Evolutionary conservation across 2,329 filamentous ascomycete species (phyloP).

Genomic region (Penicillium occitanis): DNA sequence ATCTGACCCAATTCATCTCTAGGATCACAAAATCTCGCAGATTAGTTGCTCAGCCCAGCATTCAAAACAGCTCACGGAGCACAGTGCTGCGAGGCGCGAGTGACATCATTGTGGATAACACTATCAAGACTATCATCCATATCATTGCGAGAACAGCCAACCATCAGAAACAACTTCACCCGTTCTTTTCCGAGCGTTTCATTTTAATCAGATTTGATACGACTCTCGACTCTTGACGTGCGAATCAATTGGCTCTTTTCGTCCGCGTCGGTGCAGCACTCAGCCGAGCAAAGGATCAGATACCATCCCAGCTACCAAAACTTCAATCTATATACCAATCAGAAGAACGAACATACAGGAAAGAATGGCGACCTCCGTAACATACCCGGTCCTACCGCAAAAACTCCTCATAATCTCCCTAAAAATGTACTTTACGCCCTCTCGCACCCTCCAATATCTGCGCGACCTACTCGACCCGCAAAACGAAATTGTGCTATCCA

Average conservation of each 20-base stretch:
- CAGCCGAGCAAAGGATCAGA: neutral
- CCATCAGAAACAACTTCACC: neutral
- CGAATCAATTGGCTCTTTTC: slow-evolving; percentile 2
- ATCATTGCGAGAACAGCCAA: neutral
- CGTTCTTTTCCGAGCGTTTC: slow-evolving; percentile 14
- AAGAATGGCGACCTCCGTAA: slow-evolving; percentile 20
- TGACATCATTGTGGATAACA: slow-evolving; percentile 19
- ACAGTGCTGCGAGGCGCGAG: neutral
- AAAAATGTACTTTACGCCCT: slow-evolving; percentile 77
- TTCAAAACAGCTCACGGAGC: neutral
- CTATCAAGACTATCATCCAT: neutral
- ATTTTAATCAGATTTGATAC: neutral
- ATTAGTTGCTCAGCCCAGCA: neutral
- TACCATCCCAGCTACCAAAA: neutral
- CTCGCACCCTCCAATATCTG: slow-evolving; percentile 59
- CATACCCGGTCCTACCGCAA: slow-evolving; percentile 46
- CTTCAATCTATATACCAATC: neutral
- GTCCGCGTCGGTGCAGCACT: neutral
- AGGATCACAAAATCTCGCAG: neutral
- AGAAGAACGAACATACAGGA: neutral
- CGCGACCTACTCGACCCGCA: slow-evolving; percentile 49
- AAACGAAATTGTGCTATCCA: slow-evolving; percentile 44
- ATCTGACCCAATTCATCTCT: neutral
- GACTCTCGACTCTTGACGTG: neutral
- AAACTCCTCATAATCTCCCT: slow-evolving; percentile 71